Conservation (phyloP, 2,329 filamentous ascomycete species). For the Neurospora sp. region DNA sequence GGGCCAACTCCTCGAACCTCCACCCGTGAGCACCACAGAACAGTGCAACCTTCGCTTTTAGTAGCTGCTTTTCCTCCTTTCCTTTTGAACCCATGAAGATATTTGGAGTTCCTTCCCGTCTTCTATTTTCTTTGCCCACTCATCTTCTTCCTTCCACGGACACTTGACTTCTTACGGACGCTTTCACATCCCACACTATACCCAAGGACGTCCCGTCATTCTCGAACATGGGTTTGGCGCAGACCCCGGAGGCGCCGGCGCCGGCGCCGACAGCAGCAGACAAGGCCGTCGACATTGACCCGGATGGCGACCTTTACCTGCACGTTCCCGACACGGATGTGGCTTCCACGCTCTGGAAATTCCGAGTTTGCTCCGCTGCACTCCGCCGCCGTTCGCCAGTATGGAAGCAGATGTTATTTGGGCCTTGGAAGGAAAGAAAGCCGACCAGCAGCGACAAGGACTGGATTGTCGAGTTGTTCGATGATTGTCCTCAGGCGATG, state of each 20-base stretch:
- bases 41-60: not conserved
- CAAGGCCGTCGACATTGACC: not conserved
- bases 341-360: not conserved
- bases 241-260: not conserved
- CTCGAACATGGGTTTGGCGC: not conserved
- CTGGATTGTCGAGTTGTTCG: not conserved
- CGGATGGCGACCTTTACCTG: not conserved
- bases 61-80: not conserved
- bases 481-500: not conserved
- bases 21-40: too few relatives aligned
- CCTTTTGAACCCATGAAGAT: not conserved
- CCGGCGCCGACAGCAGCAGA: not conserved
- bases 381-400: constrained; percentile 3
- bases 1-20: too few relatives aligned
- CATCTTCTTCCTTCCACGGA: not conserved
- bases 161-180: too few relatives aligned
- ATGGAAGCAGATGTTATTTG: constrained; percentile 7
- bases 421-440: constrained; percentile 2
- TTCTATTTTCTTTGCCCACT: not conserved
- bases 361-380: constrained; percentile 4
- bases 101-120: not conserved
- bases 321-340: not conserved
- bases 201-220: not conserved
- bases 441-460: not conserved
- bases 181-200: not conserved